phyloP scores from a whole-genome alignment of 441 rosid species.

The Flueggea neowawraea region DNA sequence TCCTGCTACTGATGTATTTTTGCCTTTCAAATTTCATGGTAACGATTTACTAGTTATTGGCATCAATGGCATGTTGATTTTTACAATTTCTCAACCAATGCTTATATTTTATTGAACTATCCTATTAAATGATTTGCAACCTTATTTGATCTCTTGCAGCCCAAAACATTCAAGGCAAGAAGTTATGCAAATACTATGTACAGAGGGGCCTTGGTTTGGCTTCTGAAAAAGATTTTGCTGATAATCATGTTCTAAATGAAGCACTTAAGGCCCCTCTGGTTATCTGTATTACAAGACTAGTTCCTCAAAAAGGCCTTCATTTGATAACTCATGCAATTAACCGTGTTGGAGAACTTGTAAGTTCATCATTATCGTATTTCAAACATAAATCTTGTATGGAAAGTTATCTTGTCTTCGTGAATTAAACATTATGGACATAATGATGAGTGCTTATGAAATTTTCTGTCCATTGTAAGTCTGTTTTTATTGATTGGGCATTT shows the following conservation, averaged over 20 bases:
- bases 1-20: slow-evolving; percentile 47
- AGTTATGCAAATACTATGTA: slow-evolving; percentile 40
- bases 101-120: too few species aligned
- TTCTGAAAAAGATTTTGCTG: slow-evolving; percentile 14
- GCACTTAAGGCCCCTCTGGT: slow-evolving; percentile 36
- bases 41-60: slow-evolving; percentile 9
- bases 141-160: slow-evolving; percentile 24
- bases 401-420: too few species aligned
- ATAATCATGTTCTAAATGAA: slow-evolving; percentile 17
- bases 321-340: slow-evolving; percentile 50
- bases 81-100: too few species aligned
- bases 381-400: not conserved
- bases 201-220: slow-evolving; percentile 52
- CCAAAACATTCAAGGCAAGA: slow-evolving; percentile 40
- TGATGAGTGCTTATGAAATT: too few species aligned
- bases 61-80: not conserved
- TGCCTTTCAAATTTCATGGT: slow-evolving; percentile 53
- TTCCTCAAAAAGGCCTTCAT: slow-evolving; percentile 66
- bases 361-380: slow-evolving; percentile 15
- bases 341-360: slow-evolving; percentile 39
- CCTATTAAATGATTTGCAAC: too few species aligned
- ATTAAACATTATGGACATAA: too few species aligned
- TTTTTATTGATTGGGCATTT: too few species aligned
- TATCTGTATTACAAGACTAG: slow-evolving; percentile 53
- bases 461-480: too few species aligned